These are phyloP conservation scores for Calonectria leucothoes DNA, from an alignment of 2,329 filamentous ascomycete genomes.

Conservation along the genomic window DNA sequence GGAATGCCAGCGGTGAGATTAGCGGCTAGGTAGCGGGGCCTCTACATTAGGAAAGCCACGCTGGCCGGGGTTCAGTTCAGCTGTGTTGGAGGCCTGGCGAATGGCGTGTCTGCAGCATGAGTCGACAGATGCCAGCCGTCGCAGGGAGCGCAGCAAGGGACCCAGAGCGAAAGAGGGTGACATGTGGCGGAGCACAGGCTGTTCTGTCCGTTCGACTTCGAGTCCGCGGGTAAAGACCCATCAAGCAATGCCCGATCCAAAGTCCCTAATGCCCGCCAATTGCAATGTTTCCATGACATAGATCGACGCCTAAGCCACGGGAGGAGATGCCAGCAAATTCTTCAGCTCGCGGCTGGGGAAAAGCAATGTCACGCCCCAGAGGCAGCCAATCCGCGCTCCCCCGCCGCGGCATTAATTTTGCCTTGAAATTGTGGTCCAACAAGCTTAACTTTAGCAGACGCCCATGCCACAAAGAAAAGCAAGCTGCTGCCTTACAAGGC, in stretches of 20 bases:
- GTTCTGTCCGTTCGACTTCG: neutral
- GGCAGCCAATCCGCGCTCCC: neutral
- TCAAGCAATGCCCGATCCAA: neutral
- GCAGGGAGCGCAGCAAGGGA: neutral
- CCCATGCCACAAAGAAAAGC: neutral
- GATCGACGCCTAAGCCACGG: neutral
- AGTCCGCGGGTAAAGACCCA: neutral
- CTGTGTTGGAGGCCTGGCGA: neutral
- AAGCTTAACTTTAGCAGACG: neutral
- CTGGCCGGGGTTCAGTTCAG: neutral
- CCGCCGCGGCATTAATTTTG: neutral
- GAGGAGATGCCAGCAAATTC: neutral
- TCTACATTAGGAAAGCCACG: neutral
- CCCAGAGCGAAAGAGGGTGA: neutral
- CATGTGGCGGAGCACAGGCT: neutral
- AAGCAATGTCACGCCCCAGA: neutral
- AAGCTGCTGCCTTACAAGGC: neutral
- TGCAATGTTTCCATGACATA: neutral
- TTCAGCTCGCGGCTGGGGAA: neutral
- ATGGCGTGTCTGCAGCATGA: neutral
- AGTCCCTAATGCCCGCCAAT: neutral
- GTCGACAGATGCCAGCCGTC: neutral
- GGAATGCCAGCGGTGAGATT: neutral
- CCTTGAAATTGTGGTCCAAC: neutral
- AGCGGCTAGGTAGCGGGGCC: neutral